Percentiles rank a stretch among this genome's conserved stretches.
Evolutionary conservation across 768 basidiomycete genomes (phyloP).

Genomic region (Favolaschia claudopus): DNA sequence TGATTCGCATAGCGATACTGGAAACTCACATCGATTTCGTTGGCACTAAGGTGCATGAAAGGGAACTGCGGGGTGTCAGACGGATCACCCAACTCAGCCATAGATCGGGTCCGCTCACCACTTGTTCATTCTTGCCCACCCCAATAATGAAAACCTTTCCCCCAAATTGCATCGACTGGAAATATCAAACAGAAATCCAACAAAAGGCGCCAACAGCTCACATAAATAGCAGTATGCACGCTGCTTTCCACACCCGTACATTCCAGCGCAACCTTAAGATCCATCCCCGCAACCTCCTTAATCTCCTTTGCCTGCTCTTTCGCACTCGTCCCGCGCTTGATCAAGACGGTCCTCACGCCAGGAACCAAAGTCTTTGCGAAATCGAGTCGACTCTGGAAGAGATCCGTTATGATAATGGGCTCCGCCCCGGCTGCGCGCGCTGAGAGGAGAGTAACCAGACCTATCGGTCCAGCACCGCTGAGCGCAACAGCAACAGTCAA

Average conservation of each 20-base stretch:
- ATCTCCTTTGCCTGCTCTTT: constrained; percentile 62
- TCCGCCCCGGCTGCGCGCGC: constrained; percentile 75
- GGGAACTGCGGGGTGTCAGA: constrained; percentile 54
- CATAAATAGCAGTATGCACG: constrained; percentile 64
- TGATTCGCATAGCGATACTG: constrained; percentile 77
- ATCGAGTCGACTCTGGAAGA: constrained; percentile 69
- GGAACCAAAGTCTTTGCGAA: constrained; percentile 71
- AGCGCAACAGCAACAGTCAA: background rate
- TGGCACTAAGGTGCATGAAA: constrained; percentile 76
- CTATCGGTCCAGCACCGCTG: constrained; percentile 75
- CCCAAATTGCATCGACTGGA: constrained; percentile 67
- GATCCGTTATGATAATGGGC: constrained; percentile 73
- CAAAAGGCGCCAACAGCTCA: constrained; percentile 27
- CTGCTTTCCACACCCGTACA: constrained; percentile 73
- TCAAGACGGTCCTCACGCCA: constrained; percentile 62
- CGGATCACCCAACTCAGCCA: background rate
- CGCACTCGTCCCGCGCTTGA: constrained; percentile 52
- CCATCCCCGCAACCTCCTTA: constrained; percentile 57
- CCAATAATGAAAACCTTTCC: constrained; percentile 77
- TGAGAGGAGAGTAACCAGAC: constrained; percentile 66
- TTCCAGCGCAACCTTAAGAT: constrained; percentile 62
- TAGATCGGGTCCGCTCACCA: constrained; percentile 42
- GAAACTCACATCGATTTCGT: constrained; percentile 74
- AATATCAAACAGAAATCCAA: background rate
- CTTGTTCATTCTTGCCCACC: constrained; percentile 69